phyloP scores from a whole-genome alignment of 768 basidiomycete species.

The Tulasnella sp. region DNA sequence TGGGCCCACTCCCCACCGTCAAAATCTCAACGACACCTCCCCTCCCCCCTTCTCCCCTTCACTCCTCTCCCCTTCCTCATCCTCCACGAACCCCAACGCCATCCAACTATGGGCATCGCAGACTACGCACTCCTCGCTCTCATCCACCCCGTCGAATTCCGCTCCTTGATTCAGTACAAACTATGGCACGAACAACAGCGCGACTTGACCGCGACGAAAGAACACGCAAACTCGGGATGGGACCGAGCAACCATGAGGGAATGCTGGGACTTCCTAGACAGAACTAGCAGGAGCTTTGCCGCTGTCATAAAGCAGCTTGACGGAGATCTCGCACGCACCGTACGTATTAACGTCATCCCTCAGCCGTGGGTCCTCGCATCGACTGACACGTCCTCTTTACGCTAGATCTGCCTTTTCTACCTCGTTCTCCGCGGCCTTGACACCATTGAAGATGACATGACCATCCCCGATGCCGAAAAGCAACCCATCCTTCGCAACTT shows the following conservation, averaged over 20 bases:
- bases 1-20: slow-evolving; percentile 7
- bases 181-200: slow-evolving; percentile 80
- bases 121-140: slow-evolving; percentile 69
- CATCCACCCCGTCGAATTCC: slow-evolving; percentile 83
- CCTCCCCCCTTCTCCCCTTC: not conserved
- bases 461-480: slow-evolving; percentile 82
- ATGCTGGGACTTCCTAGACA: slow-evolving; percentile 89
- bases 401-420: slow-evolving; percentile 91
- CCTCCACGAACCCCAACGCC: slow-evolving; percentile 10
- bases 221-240: slow-evolving; percentile 83
- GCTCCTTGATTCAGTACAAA: slow-evolving; percentile 78
- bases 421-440: slow-evolving; percentile 92
- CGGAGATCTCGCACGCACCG: slow-evolving; percentile 89
- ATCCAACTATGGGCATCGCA: slow-evolving; percentile 53
- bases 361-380: not conserved
- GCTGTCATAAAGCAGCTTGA: slow-evolving; percentile 96
- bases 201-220: slow-evolving; percentile 74
- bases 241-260: slow-evolving; percentile 82
- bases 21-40: slow-evolving; percentile 1
- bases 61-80: slow-evolving; percentile 5
- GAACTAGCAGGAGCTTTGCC: slow-evolving; percentile 86
- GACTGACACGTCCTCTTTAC: not conserved
- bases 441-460: slow-evolving; percentile 99
- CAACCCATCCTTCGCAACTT: slow-evolving; percentile 83
- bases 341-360: slow-evolving; percentile 44